Evolutionary conservation across 1,139 yeast species (phyloP).

Genomic region (Yamadazyma diddensiae): DNA sequence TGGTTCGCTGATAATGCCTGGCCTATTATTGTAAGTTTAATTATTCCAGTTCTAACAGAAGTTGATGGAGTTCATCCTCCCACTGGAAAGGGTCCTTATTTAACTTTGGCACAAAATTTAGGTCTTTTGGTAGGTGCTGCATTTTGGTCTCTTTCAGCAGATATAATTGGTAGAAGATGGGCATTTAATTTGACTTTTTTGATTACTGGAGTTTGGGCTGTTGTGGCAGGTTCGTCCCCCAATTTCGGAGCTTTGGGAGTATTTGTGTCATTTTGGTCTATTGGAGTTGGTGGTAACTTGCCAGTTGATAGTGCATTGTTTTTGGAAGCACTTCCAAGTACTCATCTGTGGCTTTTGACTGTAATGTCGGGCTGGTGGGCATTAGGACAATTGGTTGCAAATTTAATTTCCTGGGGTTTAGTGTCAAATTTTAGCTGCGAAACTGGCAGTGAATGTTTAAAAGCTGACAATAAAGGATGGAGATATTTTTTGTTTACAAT

Average conservation of each 20-base stretch:
- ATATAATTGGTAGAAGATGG: constrained; percentile 42
- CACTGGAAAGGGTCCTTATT: constrained; percentile 30
- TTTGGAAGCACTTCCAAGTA: constrained; percentile 38
- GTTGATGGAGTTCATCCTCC: constrained; percentile 40
- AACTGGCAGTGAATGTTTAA: constrained; percentile 22
- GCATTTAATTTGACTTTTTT: constrained; percentile 43
- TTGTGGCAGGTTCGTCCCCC: constrained; percentile 38
- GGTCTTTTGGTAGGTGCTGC: constrained; percentile 43
- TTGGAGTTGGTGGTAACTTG: constrained; percentile 46
- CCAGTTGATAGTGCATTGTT: constrained; percentile 47
- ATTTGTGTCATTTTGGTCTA: constrained; percentile 40
- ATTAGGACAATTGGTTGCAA: constrained; percentile 39
- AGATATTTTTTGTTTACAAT: constrained; percentile 38
- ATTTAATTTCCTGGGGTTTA: constrained; percentile 40
- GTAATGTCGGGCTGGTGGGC: constrained; percentile 48
- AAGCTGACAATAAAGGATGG: constrained; percentile 43
- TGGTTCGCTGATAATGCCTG: constrained; percentile 46
- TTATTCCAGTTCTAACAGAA: constrained; percentile 33
- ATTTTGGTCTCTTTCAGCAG: constrained; percentile 41
- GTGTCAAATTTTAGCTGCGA: constrained; percentile 38
- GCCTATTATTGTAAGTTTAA: constrained; percentile 40
- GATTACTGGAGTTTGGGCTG: constrained; percentile 38
- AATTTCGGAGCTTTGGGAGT: constrained; percentile 40
- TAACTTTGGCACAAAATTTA: constrained; percentile 41
- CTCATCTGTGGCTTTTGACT: constrained; percentile 39